Base-by-base conservation (phyloP, 2,329 filamentous ascomycete genomes). In the Cordyceps tenuipes region DNA sequence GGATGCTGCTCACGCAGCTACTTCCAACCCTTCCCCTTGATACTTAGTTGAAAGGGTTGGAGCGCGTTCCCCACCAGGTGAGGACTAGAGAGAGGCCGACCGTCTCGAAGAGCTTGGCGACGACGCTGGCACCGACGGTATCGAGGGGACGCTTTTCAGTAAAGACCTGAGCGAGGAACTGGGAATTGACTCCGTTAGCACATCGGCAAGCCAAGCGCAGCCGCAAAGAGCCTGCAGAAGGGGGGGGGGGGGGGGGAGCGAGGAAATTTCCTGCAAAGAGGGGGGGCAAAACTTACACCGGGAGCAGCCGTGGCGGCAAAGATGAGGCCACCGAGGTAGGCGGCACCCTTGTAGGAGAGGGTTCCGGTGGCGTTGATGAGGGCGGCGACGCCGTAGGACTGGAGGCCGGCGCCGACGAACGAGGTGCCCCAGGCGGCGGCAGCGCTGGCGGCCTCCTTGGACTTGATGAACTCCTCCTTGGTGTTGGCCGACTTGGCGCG, bases 41-140 rank as follows among this genome's bases (percentile, higher is more conserved):
- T n/a, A n/a, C n/a, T 82, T 88, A 92, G 71, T 91, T 85, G 76
- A 96, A 95, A 63, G 91, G 91, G 80, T 91, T 93, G 77, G 91
- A 94, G 72, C 89, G 88, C 70, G 93, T 97, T 70, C 93, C 93
- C 93, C 93, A 97, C 89, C 90, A 97, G 72, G 91, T 96, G 69
- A 97, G 82, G 84, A 97, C 91, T 70, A 96, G 74, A 64, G 89
- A 91, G 62, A 97, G 84, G 65, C 93, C 94, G 62, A 97, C 84
- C 3, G 94, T 97, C 84, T 97, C 94, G 68, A 96, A 84, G 68
- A 94, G 78, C 77, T 94, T 92, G 71, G 90, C 88, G 55, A 94
- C 77, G 64, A 89, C 84, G 71, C 89, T 89, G 66, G 97, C 88
- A 67, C 90, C 91, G 67, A 97, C 85, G 64, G 90, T 93, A 76